Conservation (phyloP, 208 protist genomes). For the Trypanosoma mega region DNA sequence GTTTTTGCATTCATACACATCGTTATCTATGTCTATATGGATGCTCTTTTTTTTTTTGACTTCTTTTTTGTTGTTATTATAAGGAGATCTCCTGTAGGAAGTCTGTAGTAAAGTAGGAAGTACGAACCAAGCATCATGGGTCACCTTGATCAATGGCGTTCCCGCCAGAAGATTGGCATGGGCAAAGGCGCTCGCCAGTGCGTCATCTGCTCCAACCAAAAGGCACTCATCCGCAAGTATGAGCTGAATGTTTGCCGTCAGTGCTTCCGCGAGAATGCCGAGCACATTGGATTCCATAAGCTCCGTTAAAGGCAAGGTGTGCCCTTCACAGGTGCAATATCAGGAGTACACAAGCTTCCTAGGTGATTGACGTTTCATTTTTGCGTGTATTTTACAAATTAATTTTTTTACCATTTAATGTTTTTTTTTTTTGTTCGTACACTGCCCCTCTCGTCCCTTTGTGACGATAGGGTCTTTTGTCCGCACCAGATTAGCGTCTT, state of each 20-base stretch:
- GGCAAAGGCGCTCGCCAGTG: conserved; percentile 88
- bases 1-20: not conserved
- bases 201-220: conserved; percentile 92
- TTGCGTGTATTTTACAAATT: no score
- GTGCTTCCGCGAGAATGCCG: conserved; percentile 94
- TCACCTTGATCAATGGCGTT: conserved; percentile 92
- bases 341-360: not conserved
- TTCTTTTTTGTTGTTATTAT: not conserved
- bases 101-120: not conserved
- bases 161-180: conserved; percentile 92
- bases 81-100: not conserved
- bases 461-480: no score
- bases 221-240: conserved; percentile 94
- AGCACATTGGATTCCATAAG: conserved; percentile 91
- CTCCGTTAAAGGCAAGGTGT: conserved; percentile 55
- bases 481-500: no score
- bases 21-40: conserved; percentile 1
- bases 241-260: conserved; percentile 93
- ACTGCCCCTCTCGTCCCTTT: no score
- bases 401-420: no score
- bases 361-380: no score
- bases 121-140: conserved; percentile 44
- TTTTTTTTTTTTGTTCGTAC: no score
- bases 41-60: conserved; percentile 17
- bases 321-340: not conserved